Evolutionary conservation across 106 monocot species (phyloP), one percentile per base, ranked within the genome.

Genomic region (Vanilla planifolia): DNA sequence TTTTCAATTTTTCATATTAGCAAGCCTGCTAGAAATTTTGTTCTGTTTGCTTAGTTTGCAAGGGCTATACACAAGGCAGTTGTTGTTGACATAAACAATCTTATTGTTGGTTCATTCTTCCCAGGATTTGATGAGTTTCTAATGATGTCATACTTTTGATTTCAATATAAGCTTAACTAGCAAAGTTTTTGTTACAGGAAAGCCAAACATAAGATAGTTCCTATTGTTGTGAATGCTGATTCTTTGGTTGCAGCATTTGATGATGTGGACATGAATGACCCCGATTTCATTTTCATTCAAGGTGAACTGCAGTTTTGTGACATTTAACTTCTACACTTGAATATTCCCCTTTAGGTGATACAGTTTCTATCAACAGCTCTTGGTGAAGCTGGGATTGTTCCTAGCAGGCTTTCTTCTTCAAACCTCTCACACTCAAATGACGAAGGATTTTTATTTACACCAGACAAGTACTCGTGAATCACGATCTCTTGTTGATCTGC

Each of bases 201-300:
- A 42, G 78, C 77, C 41, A 95, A 61, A 46, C 44, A 80, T 48
- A 86, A 64, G 70, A 78, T 95, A 51, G 67, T 76, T 68, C 78
- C 83, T 39, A 78, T 56, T 21, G 60, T 43, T 21, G 55, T 70
- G 22, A 33, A 57, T 69, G 55, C 66, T 34, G 70, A 73, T 24
- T 76, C 80, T 45, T 51, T 55, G 22, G 15, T 46, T 45, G 41
- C 58, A 48, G 93, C 89, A 48, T 95, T 95, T 83, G 85, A 95
- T 72, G 94, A 95, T 78, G 80, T 95, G 24, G 42, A 44, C 70
- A 5, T 51, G 30, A 39, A 71, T 71, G 94, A 95, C 60, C 83
- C 83, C 33, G 94, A 95, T 74, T 95, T 86, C 70, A 69, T 58
- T 70, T 86, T 56, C 42, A 95, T 95, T 66, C 94, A 95, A 75